phyloP scores from a whole-genome alignment of 768 basidiomycete genomes.

The Leccinum subgranulosum region DNA sequence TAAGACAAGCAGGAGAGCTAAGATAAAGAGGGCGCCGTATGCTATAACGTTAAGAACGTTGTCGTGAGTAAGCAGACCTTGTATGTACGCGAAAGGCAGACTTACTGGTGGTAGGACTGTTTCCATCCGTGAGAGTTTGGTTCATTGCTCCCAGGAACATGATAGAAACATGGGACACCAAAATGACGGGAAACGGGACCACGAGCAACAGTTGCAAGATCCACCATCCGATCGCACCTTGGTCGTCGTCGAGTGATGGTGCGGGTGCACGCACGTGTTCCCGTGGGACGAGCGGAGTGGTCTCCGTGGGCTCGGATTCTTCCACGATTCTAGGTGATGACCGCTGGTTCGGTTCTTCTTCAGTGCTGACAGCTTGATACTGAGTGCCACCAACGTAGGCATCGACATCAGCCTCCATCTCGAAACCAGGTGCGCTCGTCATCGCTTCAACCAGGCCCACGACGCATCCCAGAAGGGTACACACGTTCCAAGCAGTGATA shows the following conservation, averaged over 20 bases:
- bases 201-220: slow-evolving; percentile 54
- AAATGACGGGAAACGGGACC: slow-evolving; percentile 50
- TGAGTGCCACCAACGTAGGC: slow-evolving; percentile 14
- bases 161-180: slow-evolving; percentile 50
- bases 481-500: slow-evolving; percentile 52
- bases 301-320: slow-evolving; percentile 49
- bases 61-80: not conserved
- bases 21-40: slow-evolving; percentile 43
- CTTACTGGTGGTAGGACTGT: slow-evolving; percentile 46
- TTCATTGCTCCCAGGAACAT: slow-evolving; percentile 44
- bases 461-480: slow-evolving; percentile 40
- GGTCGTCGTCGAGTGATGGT: slow-evolving; percentile 6
- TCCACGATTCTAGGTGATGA: slow-evolving; percentile 25
- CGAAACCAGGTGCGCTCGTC: slow-evolving; percentile 15
- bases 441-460: slow-evolving; percentile 38
- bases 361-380: slow-evolving; percentile 27
- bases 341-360: slow-evolving; percentile 17
- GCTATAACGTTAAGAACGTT: slow-evolving; percentile 34
- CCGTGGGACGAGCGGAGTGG: slow-evolving; percentile 51
- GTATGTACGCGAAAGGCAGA: not conserved
- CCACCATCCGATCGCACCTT: slow-evolving; percentile 46
- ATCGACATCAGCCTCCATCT: slow-evolving; percentile 2
- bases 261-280: slow-evolving; percentile 15
- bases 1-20: slow-evolving; percentile 50
- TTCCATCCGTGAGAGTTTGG: slow-evolving; percentile 67